Conservation (phyloP, 164 flowering plant genomes). For the Dillenia suffruticosa region DNA sequence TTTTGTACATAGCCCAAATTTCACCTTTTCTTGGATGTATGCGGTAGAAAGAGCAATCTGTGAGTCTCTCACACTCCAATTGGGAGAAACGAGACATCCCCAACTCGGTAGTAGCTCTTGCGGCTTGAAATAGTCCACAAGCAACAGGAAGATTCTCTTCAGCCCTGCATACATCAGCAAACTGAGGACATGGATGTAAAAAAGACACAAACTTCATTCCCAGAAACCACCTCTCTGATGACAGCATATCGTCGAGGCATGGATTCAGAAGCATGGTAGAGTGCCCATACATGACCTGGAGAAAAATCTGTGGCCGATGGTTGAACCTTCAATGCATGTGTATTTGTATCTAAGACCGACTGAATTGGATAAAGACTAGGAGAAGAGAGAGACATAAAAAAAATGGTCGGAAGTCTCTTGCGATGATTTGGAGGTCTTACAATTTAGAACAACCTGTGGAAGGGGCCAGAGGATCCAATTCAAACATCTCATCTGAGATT, state of each 20-base stretch:
- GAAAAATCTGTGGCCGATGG: conserved; percentile 25
- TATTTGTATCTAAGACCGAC: conserved; percentile 2
- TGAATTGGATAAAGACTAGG: conserved; percentile 1
- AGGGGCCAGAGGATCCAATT: conserved; percentile 35
- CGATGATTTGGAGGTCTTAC: background rate
- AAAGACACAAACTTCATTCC: conserved; percentile 18
- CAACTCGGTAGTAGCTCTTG: conserved; percentile 9
- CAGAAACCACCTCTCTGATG: conserved; percentile 29
- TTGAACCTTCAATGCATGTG: conserved; percentile 4
- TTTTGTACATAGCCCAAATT: conserved; percentile 38
- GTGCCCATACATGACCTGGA: conserved; percentile 45
- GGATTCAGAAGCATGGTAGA: conserved; percentile 30
- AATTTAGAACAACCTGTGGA: too few relatives aligned
- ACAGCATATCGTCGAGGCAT: conserved; percentile 42
- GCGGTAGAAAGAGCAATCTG: conserved; percentile 7
- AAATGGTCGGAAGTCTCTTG: conserved; percentile 1
- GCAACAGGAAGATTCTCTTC: too few relatives aligned
- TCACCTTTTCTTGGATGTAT: conserved; percentile 38
- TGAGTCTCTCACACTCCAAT: conserved; percentile 8
- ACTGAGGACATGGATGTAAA: too few relatives aligned
- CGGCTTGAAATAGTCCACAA: conserved; percentile 17
- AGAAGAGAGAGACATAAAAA: background rate
- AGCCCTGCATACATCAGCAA: too few relatives aligned
- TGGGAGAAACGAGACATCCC: conserved; percentile 22
- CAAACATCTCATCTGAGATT: conserved; percentile 26